These are phyloP conservation scores for Pythium dissimile DNA, from an alignment of 352 stramenopile species.

Conservation along the genomic window DNA sequence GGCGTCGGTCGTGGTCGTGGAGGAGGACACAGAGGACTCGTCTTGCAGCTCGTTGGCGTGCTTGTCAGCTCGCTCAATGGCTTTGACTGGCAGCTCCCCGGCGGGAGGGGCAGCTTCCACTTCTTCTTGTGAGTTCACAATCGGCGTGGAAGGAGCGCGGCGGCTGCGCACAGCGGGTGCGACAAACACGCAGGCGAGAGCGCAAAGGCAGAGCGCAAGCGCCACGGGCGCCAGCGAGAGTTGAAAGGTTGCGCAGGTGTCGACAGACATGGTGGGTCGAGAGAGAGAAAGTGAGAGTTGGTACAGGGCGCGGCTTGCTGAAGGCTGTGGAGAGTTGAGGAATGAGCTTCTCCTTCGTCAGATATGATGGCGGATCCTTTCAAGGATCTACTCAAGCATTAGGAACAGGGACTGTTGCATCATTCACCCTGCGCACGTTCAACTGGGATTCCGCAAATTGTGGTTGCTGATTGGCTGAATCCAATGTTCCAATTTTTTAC, in stretches of 20 bases:
- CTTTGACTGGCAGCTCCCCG: neutral
- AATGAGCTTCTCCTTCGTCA: no score
- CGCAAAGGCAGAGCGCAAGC: neutral
- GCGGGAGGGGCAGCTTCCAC: neutral
- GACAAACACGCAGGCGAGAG: neutral
- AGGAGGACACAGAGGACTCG: conserved; percentile 3
- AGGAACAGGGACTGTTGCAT: no score
- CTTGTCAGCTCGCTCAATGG: no score
- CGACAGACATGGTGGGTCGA: neutral
- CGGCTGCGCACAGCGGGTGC: neutral
- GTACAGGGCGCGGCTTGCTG: no score
- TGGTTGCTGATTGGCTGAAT: conserved; percentile 4
- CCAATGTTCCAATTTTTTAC: conserved; percentile 8
- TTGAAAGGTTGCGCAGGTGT: neutral
- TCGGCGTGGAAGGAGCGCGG: neutral
- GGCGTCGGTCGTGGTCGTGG: conserved; percentile 1
- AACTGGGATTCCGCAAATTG: conserved; percentile 1
- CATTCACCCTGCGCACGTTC: conserved; percentile 6
- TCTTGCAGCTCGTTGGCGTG: conserved; percentile 3
- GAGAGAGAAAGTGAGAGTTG: neutral
- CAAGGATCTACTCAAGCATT: no score
- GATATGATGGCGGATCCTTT: no score
- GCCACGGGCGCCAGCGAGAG: neutral
- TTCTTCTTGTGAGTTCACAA: neutral
- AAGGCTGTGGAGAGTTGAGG: neutral